Percentiles rank a stretch among this genome's conserved stretches.
Evolutionary conservation across 2,329 filamentous ascomycete genomes (phyloP).

Genomic region (Verticillium alfalfae): DNA sequence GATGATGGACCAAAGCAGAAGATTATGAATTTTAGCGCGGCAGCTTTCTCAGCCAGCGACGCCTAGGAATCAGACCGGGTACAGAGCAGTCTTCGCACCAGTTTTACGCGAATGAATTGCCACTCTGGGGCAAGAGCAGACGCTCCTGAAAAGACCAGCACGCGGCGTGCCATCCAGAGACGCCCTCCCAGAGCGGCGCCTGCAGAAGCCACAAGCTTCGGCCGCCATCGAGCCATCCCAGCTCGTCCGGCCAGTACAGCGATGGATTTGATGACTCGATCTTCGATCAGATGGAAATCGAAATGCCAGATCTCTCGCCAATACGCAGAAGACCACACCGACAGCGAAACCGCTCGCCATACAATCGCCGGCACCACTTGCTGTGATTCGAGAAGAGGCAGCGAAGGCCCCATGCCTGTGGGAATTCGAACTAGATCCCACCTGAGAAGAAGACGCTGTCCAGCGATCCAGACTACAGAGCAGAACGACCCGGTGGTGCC

Average conservation of each 20-base stretch:
- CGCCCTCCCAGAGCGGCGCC: not conserved
- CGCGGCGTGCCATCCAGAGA: not conserved
- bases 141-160: not conserved
- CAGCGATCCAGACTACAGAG: not conserved
- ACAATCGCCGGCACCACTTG: not conserved
- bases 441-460: not conserved
- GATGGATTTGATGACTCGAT: not conserved
- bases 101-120: slow-evolving; percentile 71
- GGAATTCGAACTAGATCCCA: not conserved
- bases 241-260: not conserved
- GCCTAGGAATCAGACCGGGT: slow-evolving; percentile 52
- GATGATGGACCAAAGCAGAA: slow-evolving; percentile 82
- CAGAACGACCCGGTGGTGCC: not conserved
- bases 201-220: not conserved
- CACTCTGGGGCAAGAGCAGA: not conserved
- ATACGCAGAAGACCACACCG: not conserved
- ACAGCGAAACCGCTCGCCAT: not conserved
- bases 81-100: slow-evolving; percentile 75
- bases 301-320: not conserved
- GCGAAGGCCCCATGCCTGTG: not conserved
- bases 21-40: slow-evolving; percentile 59
- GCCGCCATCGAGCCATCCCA: not conserved
- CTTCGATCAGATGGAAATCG: not conserved
- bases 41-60: slow-evolving; percentile 62
- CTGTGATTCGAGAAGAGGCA: not conserved